Evolutionary conservation across 202 grass and related monocot genomes (phyloP).

Genomic region (Eragrostis tef): DNA sequence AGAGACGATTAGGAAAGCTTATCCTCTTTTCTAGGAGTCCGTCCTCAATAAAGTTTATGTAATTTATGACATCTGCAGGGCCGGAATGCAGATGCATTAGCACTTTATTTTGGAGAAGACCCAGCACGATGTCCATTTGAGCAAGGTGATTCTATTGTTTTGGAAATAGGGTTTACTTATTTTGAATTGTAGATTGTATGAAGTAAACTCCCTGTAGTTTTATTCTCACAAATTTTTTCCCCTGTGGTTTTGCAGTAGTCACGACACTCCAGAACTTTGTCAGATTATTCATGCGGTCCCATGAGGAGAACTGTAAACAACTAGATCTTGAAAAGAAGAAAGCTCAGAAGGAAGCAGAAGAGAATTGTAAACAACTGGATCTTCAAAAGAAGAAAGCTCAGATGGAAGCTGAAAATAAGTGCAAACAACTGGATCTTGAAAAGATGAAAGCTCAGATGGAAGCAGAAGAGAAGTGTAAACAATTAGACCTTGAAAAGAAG

Average conservation of each 20-base stretch:
- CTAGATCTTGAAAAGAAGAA: conserved; percentile 54
- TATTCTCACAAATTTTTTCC: conserved; percentile 35
- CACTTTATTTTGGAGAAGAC: conserved; percentile 99
- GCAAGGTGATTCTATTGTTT: conserved; percentile 61
- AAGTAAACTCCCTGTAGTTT: neutral
- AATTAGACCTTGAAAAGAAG: neutral
- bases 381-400: conserved; percentile 18
- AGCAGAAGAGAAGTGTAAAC: conserved; percentile 2
- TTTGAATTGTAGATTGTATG: neutral
- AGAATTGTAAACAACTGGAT: conserved; percentile 19
- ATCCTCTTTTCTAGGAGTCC: conserved; percentile 11
- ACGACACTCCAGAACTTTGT: conserved; percentile 85
- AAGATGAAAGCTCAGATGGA: conserved; percentile 8
- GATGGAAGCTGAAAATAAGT: conserved; percentile 2
- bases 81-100: conserved; percentile 94
- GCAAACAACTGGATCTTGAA: conserved; percentile 1
- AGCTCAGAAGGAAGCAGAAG: conserved; percentile 48
- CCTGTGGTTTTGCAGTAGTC: conserved; percentile 64
- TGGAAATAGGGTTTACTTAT: conserved; percentile 27
- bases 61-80: conserved; percentile 60
- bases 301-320: conserved; percentile 93
- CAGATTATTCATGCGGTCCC: conserved; percentile 74
- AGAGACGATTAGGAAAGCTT: conserved; percentile 15
- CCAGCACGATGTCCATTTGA: conserved; percentile 90
- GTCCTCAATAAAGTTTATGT: conserved; percentile 25